Evolutionary conservation across 2,329 filamentous ascomycete species (phyloP), one percentile per base, ranked within the genome.

Genomic region (Cadophora malorum): DNA sequence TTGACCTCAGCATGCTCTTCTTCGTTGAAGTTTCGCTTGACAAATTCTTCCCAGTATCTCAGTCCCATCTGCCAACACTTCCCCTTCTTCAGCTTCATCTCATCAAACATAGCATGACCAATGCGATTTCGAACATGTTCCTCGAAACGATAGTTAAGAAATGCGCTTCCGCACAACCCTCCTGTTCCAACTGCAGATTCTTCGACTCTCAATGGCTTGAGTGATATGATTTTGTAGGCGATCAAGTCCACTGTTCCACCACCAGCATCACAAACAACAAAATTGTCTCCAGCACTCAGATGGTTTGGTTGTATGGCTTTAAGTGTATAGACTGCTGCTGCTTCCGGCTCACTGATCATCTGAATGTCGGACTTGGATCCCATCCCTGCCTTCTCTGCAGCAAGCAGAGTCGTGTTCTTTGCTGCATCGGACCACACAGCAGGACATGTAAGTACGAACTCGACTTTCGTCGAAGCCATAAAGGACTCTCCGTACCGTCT

Each of bases 381-480:
- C 90, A 95, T 93, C 3, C 92, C 92, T 0, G 92, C 92, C 67
- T 88, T 83, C 80, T 94, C 90, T 12, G 92, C 92, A 6, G 92
- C 92, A 76, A 91, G 87, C 60, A 94, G 79, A 1, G 92, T 95
- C 6, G 91, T 91, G 78, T 93, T 92, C 81, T 94, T 95, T n/a
- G 92, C 92, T 0, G 90, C 87, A 77, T 96, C 92, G 28, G 89
- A 92, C 92, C 92, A 96, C 8, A 95, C 91, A 8, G 92, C 92
- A 8, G 92, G 92, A 63, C 91, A 92, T 0, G 92, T 95, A 65
- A 96, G 83, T 60, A 95, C 91, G 74, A 92, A 94, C 70, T 94
- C 89, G 49, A 93, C 88, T 74, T 88, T 89, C 5, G 91, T 94
- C 8, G 86, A 88, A 7, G 86, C 85, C 88, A 94, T 92, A 75